These are phyloP conservation scores for Skeletonema tropicum DNA, from an alignment of 108 stramenopile species.

Conservation along the genomic window DNA sequence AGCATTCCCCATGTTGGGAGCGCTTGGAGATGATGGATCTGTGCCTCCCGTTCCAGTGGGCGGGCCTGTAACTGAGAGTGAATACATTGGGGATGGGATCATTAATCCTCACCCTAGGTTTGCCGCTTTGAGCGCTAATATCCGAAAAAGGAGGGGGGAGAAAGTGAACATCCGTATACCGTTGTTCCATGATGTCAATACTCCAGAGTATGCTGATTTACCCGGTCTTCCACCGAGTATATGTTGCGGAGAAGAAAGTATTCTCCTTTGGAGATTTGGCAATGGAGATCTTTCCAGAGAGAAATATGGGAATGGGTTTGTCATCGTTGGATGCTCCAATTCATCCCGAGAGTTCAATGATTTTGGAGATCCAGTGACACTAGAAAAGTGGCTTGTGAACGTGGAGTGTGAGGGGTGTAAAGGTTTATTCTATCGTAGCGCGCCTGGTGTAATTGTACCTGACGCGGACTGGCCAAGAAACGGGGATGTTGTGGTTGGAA, in stretches of 20 bases:
- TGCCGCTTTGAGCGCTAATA: conserved; percentile 95
- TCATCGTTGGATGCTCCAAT: conserved; percentile 83
- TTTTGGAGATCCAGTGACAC: conserved; percentile 56
- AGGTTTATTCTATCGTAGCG: conserved; percentile 85
- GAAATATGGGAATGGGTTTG: conserved; percentile 73
- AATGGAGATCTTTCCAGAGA: conserved; percentile 77
- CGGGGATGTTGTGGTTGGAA: conserved; percentile 88
- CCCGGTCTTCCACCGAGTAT: conserved; percentile 18
- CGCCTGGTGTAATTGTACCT: conserved; percentile 82
- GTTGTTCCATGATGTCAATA: conserved; percentile 90
- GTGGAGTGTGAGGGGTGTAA: conserved; percentile 83
- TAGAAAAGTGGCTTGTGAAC: conserved; percentile 90
- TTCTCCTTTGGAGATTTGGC: conserved; percentile 90
- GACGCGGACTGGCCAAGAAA: conserved; percentile 94
- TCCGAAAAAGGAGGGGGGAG: conserved; percentile 87
- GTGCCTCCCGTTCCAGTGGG: conserved; percentile 77
- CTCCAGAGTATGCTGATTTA: conserved; percentile 82
- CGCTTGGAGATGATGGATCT: conserved; percentile 78
- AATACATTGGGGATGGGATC: conserved; percentile 93
- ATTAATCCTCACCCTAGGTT: conserved; percentile 99
- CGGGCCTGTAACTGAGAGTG: conserved; percentile 86
- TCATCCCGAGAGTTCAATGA: conserved; percentile 64
- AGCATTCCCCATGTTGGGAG: conserved; percentile 87
- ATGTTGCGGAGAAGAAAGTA: conserved; percentile 57
- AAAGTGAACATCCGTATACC: conserved; percentile 97